Conservation (phyloP, 805 yeast genomes). For the Lipomyces starkeyi region DNA sequence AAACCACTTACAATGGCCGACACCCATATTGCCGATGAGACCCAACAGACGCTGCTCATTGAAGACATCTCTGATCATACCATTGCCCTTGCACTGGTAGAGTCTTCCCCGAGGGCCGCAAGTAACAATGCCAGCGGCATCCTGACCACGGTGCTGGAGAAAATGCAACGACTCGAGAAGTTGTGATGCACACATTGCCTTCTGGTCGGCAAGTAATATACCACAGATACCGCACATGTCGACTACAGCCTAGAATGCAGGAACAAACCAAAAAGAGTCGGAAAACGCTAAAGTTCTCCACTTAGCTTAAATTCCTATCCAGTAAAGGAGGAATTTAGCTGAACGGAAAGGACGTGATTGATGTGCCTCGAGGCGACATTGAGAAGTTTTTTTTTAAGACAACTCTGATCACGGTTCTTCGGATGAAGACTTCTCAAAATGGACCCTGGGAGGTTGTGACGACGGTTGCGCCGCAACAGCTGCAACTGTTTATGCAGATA, state of each 20-base stretch:
- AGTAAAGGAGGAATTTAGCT: conserved; percentile 1
- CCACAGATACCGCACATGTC: conserved; percentile 96
- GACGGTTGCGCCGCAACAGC: not conserved
- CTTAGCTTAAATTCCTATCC: not conserved
- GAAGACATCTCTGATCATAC: conserved; percentile 98
- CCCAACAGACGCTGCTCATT: conserved; percentile 78
- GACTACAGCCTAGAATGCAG: not conserved
- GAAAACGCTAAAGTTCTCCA: not conserved
- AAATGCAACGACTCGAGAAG: conserved; percentile 90
- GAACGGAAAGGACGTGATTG: not conserved
- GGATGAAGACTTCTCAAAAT: not conserved
- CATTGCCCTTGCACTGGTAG: conserved; percentile 97
- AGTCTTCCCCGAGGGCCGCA: conserved; percentile 92
- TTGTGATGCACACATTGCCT: conserved; percentile 80
- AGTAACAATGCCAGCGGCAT: conserved; percentile 98
- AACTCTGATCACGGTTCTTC: not conserved
- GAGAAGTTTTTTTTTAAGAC: not conserved
- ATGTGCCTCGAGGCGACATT: conserved; percentile 4
- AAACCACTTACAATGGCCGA: conserved; percentile 62
- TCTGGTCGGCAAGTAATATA: conserved; percentile 77
- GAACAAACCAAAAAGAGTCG: not conserved
- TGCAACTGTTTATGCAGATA: not conserved
- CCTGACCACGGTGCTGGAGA: conserved; percentile 97
- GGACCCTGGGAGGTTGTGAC: not conserved
- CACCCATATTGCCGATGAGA: conserved; percentile 91